Conservation (phyloP, 805 yeast genomes). For the Danielia oregonensis region DNA sequence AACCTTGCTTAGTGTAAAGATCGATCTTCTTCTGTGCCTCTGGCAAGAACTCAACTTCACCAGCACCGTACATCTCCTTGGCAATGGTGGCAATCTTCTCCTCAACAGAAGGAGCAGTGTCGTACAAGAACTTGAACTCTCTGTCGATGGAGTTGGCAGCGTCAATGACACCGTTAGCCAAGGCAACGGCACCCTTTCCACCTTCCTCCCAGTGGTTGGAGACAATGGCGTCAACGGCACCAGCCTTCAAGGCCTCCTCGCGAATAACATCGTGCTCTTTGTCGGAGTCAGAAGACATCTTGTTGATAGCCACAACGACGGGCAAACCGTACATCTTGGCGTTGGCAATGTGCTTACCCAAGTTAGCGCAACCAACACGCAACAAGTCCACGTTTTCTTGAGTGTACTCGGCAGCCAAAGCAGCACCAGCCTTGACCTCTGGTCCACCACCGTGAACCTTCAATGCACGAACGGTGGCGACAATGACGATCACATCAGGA, state of each 20-base stretch:
- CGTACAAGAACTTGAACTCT: constrained; percentile 54
- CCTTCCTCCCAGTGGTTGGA: constrained; percentile 88
- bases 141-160: constrained; percentile 50
- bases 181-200: constrained; percentile 73
- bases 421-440: constrained; percentile 80
- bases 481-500: constrained; percentile 77
- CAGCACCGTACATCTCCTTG: constrained; percentile 75
- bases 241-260: constrained; percentile 67
- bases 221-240: constrained; percentile 75
- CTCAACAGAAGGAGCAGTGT: constrained; percentile 51
- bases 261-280: constrained; percentile 66
- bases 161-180: constrained; percentile 67
- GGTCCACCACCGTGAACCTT: constrained; percentile 89
- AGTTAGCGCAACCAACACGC: constrained; percentile 66
- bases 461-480: constrained; percentile 81
- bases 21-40: constrained; percentile 69
- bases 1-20: constrained; percentile 68
- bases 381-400: constrained; percentile 70
- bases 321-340: constrained; percentile 72
- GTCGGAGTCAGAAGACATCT: constrained; percentile 69
- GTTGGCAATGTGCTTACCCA: constrained; percentile 72
- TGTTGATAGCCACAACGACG: constrained; percentile 79
- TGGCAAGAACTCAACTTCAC: constrained; percentile 62
- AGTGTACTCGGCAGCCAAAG: constrained; percentile 69
- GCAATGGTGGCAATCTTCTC: constrained; percentile 67